Conservation (phyloP, 305 asterid species). For the Withania somnifera region DNA sequence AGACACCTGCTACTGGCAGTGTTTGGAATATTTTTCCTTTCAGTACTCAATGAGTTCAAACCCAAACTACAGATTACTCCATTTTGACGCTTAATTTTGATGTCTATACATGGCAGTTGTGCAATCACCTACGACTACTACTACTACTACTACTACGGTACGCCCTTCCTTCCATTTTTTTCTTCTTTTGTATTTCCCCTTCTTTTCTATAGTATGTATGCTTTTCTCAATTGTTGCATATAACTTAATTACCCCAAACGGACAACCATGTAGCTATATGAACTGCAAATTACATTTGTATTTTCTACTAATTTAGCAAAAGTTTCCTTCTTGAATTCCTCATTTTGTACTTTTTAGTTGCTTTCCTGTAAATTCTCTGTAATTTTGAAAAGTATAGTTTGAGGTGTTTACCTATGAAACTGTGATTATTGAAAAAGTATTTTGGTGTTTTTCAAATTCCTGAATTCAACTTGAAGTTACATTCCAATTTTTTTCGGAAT, state of each 20-base stretch:
- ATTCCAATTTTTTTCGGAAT: no score
- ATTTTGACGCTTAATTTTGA: no score
- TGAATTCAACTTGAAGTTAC: no score
- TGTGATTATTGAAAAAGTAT: no score
- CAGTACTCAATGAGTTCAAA: not conserved
- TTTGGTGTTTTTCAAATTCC: no score
- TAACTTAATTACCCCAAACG: not conserved
- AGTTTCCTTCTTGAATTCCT: not conserved
- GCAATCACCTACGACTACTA: constrained; percentile 15
- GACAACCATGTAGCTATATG: not conserved
- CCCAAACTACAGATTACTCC: no score
- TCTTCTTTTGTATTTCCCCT: not conserved
- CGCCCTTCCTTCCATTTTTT: constrained; percentile 5
- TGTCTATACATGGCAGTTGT: constrained; percentile 12
- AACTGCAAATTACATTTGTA: no score
- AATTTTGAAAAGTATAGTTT: no score
- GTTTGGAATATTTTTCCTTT: not conserved
- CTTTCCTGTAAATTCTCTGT: not conserved
- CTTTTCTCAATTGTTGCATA: not conserved
- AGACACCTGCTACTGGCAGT: no score
- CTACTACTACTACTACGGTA: constrained; percentile 32
- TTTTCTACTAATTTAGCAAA: not conserved
- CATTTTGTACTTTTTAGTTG: no score
- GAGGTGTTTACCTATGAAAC: no score
- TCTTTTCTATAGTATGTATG: not conserved